phyloP scores from a whole-genome alignment of 352 stramenopile species.

The Globisporangium nagaii region DNA sequence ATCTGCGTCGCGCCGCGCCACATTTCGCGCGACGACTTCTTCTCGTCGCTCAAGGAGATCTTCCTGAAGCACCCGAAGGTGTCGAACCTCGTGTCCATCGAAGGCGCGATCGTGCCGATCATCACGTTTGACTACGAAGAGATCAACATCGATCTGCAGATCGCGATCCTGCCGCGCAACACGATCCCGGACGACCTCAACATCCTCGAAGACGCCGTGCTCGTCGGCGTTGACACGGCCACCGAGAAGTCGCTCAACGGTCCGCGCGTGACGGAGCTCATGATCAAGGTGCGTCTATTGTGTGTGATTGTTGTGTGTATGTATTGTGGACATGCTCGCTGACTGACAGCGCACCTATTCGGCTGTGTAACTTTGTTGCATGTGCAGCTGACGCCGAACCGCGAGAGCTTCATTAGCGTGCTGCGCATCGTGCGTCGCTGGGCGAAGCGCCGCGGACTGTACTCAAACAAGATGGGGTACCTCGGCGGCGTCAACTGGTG shows the following conservation, averaged over 20 bases:
- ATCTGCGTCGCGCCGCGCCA: slow-evolving; percentile 96
- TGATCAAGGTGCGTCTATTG: slow-evolving; percentile 67
- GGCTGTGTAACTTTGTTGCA: neutral
- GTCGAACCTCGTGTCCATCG: slow-evolving; percentile 77
- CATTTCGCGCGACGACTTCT: slow-evolving; percentile 96
- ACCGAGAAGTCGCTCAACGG: slow-evolving; percentile 90
- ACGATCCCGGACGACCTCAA: slow-evolving; percentile 88
- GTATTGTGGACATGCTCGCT: too few relatives aligned
- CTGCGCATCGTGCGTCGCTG: slow-evolving; percentile 84
- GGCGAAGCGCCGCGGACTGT: slow-evolving; percentile 92
- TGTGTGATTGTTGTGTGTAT: neutral
- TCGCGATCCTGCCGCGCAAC: slow-evolving; percentile 91
- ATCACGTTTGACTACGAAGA: slow-evolving; percentile 98
- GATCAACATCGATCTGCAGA: slow-evolving; percentile 99
- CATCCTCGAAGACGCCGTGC: slow-evolving; percentile 88
- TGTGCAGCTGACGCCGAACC: slow-evolving; percentile 65
- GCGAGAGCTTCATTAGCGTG: slow-evolving; percentile 85
- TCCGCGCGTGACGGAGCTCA: slow-evolving; percentile 87
- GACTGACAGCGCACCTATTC: too few relatives aligned
- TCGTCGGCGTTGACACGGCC: slow-evolving; percentile 79
- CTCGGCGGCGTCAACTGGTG: slow-evolving; percentile 98
- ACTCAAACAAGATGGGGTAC: slow-evolving; percentile 99
- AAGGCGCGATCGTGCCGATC: slow-evolving; percentile 94
- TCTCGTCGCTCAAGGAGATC: slow-evolving; percentile 89
- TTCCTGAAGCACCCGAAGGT: slow-evolving; percentile 93